Evolutionary conservation across 2,329 filamentous ascomycete genomes (phyloP).

Genomic region (Xylaria sp.): DNA sequence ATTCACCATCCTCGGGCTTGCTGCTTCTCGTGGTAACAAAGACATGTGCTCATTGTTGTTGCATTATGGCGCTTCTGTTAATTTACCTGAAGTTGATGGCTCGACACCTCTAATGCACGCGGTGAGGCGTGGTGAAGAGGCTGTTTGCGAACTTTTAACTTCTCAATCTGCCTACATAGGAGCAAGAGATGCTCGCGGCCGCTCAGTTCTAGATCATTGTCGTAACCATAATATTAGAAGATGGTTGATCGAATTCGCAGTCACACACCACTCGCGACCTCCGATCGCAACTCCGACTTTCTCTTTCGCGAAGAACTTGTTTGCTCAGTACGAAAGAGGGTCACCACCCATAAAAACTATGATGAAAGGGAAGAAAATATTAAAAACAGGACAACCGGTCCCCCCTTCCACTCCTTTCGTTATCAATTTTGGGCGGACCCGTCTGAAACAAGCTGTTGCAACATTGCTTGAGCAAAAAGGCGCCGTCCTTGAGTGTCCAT

Average conservation of each 20-base stretch:
- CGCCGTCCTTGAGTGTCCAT: neutral
- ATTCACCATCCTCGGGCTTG: neutral
- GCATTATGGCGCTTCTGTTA: conserved; percentile 1
- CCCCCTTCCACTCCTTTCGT: too few species aligned
- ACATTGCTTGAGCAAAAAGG: conserved; percentile 1
- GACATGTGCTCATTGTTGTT: conserved; percentile 16
- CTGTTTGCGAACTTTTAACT: neutral
- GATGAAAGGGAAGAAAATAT: neutral
- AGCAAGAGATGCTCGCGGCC: neutral
- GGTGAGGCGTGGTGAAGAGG: neutral
- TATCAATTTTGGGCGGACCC: neutral
- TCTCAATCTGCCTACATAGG: neutral
- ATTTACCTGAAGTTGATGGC: neutral
- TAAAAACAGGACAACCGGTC: neutral
- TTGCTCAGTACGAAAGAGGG: neutral
- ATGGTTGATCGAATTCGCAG: neutral
- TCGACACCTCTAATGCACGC: neutral
- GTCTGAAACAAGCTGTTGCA: neutral
- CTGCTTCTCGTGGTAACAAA: neutral
- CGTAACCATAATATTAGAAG: too few species aligned
- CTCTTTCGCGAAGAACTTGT: neutral
- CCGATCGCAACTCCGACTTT: neutral
- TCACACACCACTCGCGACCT: neutral
- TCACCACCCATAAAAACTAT: too few species aligned
- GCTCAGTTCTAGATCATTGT: neutral